Percentiles rank a stretch among this genome's conserved stretches.
phyloP scores from a whole-genome alignment of 805 yeast genomes.

The Candida andamanensis region DNA sequence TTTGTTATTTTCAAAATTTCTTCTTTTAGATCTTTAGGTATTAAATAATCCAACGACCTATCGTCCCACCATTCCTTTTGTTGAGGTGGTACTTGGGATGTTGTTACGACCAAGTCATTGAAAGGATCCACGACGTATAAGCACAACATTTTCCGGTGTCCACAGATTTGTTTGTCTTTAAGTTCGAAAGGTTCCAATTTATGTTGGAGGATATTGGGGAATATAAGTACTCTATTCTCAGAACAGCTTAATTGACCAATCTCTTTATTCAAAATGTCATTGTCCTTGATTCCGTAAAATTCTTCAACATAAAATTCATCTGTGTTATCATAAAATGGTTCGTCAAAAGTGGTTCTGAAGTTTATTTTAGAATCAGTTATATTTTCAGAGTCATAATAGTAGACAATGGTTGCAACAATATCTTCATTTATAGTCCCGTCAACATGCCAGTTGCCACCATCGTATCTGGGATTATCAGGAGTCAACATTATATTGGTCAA shows the following conservation, averaged over 20 bases:
- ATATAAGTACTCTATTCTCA: slow-evolving; percentile 27
- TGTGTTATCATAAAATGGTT: slow-evolving; percentile 30
- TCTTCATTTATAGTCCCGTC: slow-evolving; percentile 40
- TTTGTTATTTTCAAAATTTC: no score
- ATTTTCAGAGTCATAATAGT: slow-evolving; percentile 37
- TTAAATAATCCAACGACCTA: no score
- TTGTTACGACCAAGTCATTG: slow-evolving; percentile 21
- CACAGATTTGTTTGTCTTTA: slow-evolving; percentile 28
- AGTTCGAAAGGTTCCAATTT: slow-evolving; percentile 36
- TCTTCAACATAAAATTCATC: slow-evolving; percentile 20
- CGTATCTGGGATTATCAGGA: slow-evolving; percentile 34
- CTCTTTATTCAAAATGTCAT: slow-evolving; percentile 15
- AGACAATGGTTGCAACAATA: slow-evolving; percentile 37
- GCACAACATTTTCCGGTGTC: slow-evolving; percentile 36
- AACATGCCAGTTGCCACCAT: slow-evolving; percentile 41
- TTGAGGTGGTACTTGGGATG: slow-evolving; percentile 35
- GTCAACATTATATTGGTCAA: slow-evolving; percentile 37
- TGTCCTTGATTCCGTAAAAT: slow-evolving; percentile 29
- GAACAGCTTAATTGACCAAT: slow-evolving; percentile 23
- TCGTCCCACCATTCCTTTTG: no score
- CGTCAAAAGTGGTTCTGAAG: slow-evolving; percentile 24
- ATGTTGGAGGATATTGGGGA: slow-evolving; percentile 37
- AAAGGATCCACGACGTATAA: slow-evolving; percentile 36
- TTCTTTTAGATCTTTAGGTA: no score
- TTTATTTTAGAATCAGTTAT: slow-evolving; percentile 28